Base-by-base conservation (phyloP, 768 basidiomycete species). In the Russula griseocarnosa region DNA sequence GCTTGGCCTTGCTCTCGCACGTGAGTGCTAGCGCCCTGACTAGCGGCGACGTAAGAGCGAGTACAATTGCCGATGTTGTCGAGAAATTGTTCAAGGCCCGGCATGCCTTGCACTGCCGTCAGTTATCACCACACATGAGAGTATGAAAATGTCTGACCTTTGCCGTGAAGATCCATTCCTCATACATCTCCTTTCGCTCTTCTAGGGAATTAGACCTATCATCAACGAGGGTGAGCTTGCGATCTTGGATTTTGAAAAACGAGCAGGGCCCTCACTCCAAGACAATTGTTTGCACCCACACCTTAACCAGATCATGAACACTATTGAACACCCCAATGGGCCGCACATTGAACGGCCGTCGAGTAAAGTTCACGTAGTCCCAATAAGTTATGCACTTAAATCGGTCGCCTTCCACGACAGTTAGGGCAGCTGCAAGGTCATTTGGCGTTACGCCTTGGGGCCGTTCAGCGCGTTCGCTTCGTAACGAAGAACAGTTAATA, bases 351-450 rank as follows among this genome's bases (percentile, higher is more conserved):
- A 3, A 14, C 20, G 26, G 26, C 20, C 30, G 10, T 30, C 49
- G 55, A 10, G 11, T 47, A 32, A 61, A 52, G 58, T 65, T 61
- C 42, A 65, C 60, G 49, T 61, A 65, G 30, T 65, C 64, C 64
- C 64, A 65, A 36, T 38, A 28, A 7, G 50, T 65, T 32, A 65
- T 61, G 10, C 13, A 46, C 64, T 61, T 61, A 34, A 61, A 65
- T 18, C 64, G 64, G 1, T 51, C 38, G 5, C 64, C 64, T 54
- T 65, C 59, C 16, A 65, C 32, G 6, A 57, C 34, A 24, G 64
- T 61, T 0, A 65, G 55, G 24, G 64, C 64, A 52, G 40, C 40
- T n/a, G 64, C 64, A 9, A 51, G 3, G 16, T 65, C 59, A 18
- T 22, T 20, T 1, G 60, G 50, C 16, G 40, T 61, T 40, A 57